Evolutionary conservation across 2,329 filamentous ascomycete species (phyloP).

Genomic region (Fusarium palustre): DNA sequence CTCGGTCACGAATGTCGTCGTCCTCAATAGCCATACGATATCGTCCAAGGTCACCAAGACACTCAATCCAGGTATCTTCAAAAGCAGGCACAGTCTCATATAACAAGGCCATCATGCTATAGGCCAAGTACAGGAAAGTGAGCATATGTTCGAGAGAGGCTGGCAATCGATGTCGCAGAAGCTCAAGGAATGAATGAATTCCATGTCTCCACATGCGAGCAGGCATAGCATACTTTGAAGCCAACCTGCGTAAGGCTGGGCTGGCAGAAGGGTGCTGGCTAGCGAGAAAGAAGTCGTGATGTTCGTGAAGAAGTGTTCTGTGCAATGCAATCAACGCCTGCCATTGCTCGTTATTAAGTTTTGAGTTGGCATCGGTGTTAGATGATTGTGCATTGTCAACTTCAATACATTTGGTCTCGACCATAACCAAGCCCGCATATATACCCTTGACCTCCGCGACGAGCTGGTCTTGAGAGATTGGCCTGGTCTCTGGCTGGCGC

Average conservation of each 20-base stretch:
- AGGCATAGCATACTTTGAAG: slow-evolving; percentile 89
- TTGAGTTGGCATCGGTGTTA: slow-evolving; percentile 56
- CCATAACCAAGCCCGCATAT: slow-evolving; percentile 85
- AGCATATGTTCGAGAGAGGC: slow-evolving; percentile 88
- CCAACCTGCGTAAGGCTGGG: slow-evolving; percentile 72
- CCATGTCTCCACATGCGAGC: slow-evolving; percentile 94
- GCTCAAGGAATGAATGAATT: slow-evolving; percentile 85
- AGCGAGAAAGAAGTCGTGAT: slow-evolving; percentile 88
- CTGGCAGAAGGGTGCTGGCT: slow-evolving; percentile 86
- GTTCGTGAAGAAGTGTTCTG: slow-evolving; percentile 81
- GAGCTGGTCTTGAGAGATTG: slow-evolving; percentile 80
- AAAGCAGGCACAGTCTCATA: slow-evolving; percentile 88
- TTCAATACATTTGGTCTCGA: slow-evolving; percentile 88
- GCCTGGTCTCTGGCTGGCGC: slow-evolving; percentile 30
- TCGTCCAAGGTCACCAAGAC: slow-evolving; percentile 84
- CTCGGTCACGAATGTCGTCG: slow-evolving; percentile 77
- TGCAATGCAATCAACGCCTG: slow-evolving; percentile 86
- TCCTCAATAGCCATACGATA: slow-evolving; percentile 94
- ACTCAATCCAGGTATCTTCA: slow-evolving; percentile 93
- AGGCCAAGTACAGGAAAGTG: slow-evolving; percentile 87
- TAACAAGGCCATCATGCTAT: slow-evolving; percentile 88
- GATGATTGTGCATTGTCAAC: slow-evolving; percentile 74
- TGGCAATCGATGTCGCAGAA: slow-evolving; percentile 80
- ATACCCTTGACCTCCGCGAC: slow-evolving; percentile 85
- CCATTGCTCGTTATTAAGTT: slow-evolving; percentile 78